These are phyloP conservation scores for Termitomyces eurrhizus DNA, from an alignment of 768 basidiomycete species.

Conservation along the genomic window DNA sequence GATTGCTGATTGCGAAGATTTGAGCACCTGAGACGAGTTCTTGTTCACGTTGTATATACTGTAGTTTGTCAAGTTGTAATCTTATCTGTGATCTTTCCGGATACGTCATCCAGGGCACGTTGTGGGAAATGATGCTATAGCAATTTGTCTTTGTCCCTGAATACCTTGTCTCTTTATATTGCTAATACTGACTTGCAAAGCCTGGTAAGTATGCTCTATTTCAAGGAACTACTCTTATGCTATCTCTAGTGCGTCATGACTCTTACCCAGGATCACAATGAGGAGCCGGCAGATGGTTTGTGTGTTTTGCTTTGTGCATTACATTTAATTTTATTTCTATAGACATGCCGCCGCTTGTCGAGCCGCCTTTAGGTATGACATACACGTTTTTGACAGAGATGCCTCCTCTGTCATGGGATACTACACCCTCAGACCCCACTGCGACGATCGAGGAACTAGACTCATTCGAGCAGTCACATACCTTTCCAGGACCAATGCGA, in stretches of 20 bases:
- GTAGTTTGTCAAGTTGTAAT: not conserved
- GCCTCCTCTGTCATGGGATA: not conserved
- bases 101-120: not conserved
- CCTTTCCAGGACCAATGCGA: conserved; percentile 16
- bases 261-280: not conserved
- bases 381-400: not conserved
- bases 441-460: not conserved
- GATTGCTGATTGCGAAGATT: not conserved
- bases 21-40: no score
- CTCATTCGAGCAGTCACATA: not conserved
- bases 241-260: not conserved
- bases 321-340: not conserved
- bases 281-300: not conserved
- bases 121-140: not conserved
- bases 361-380: not conserved
- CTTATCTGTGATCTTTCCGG: not conserved
- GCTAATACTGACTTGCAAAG: no score
- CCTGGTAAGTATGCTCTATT: not conserved
- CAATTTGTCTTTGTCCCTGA: not conserved
- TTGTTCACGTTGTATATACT: not conserved
- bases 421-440: not conserved
- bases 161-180: no score
- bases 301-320: not conserved
- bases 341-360: conserved; percentile 1
- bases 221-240: not conserved